Conservation (phyloP, 2,329 filamentous ascomycete genomes). For the Harringtonia aguacate region DNA sequence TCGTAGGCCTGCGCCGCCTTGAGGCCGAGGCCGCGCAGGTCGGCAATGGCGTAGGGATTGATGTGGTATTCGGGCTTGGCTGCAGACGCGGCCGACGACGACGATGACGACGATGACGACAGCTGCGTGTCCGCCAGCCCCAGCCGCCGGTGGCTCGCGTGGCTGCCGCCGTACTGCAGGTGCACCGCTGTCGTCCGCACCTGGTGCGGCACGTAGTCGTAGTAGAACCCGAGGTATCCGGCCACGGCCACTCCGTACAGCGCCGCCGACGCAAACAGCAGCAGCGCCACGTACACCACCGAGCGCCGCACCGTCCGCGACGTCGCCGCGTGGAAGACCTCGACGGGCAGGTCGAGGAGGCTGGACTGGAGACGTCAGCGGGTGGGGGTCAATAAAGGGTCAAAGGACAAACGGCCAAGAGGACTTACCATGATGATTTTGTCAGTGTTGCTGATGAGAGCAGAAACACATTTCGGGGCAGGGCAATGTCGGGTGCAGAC, state of each 20-base stretch:
- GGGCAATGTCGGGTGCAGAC: no score
- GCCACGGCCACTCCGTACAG: slow-evolving; percentile 37
- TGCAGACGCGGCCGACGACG: no score
- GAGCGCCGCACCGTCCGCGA: slow-evolving; percentile 40
- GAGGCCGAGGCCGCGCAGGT: slow-evolving; percentile 39
- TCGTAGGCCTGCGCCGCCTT: slow-evolving; percentile 75
- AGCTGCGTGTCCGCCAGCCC: no score
- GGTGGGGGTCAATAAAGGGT: neutral
- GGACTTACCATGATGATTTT: no score
- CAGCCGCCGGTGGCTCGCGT: neutral
- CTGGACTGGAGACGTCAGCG: neutral
- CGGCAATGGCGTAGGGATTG: slow-evolving; percentile 38
- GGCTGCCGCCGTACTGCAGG: slow-evolving; percentile 39
- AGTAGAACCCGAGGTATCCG: slow-evolving; percentile 42
- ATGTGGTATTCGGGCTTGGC: no score
- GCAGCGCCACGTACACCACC: slow-evolving; percentile 34
- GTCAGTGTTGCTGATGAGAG: no score
- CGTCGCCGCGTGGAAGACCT: slow-evolving; percentile 27
- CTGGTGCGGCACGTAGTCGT: slow-evolving; percentile 45
- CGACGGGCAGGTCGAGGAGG: neutral
- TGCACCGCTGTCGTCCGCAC: slow-evolving; percentile 41
- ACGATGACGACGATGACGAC: no score
- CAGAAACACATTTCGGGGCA: no score
- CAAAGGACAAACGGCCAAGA: neutral
- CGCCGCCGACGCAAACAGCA: slow-evolving; percentile 28